Evolutionary conservation across 768 basidiomycete species (phyloP), one percentile per base, ranked within the genome.

Genomic region (Hericium erinaceus): DNA sequence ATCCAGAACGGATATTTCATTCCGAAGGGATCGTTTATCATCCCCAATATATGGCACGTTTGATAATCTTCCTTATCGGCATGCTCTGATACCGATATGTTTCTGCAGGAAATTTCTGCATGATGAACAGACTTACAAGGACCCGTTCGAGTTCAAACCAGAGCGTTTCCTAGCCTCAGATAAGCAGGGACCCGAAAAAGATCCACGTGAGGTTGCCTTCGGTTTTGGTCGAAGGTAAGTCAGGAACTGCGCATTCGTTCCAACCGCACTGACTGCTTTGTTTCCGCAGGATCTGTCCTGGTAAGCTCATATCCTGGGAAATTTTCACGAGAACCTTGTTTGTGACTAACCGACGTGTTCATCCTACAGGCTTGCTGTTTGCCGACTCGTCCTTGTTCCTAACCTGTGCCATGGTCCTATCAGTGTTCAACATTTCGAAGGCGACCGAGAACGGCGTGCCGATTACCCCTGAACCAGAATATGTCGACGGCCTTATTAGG

Each of bases 1-100:
- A 64, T 66, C 0, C 74, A 77, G 54, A 56, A 72, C 0, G 71
- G 68, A 1, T 72, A 69, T 63, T 64, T 68, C 44, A 73, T 77
- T 24, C 74, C 74, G 2, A 71, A 70, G 48, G 74, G 70, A 7
- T 68, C 72, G 0, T 63, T 72, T 33, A 59, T 75, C 18, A 61
- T 73, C 53, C 57, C 68, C 0, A 75, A 75, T 54, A 65, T 69
- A 52, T 70, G 69, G 74, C 73, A 52, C n/a, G 62, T n/a, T 5
- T n/a, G n/a, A 5, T 20, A 46, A 18, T 20, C 2, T 41, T 4
- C 11, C 2, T n/a, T 20, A 7, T 15, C 39, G 5, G 7, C 3
- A 15, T 4, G 12, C 18, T 39, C 9, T 18, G 6, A n/a, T 11
- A 10, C 56, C 28, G 18, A 33, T 8, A 33, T 33, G 22, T 18